phyloP scores from a whole-genome alignment of 495 filamentous ascomycete genomes.

The Penicillium ochrochloron region DNA sequence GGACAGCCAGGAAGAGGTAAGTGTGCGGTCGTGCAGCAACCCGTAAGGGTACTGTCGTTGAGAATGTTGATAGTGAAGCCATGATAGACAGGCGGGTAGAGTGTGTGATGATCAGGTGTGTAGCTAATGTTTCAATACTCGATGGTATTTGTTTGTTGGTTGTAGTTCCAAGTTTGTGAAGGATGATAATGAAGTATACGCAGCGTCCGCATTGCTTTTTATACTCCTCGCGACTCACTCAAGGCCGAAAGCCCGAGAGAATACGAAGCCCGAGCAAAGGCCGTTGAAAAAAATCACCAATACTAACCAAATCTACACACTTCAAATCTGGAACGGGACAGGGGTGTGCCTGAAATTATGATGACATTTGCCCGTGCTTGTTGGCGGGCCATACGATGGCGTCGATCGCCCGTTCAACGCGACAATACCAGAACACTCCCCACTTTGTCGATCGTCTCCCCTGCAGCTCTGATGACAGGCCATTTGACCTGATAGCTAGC shows the following conservation, averaged over 20 bases:
- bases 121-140: not conserved
- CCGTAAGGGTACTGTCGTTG: constrained; percentile 41
- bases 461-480: constrained; percentile 14
- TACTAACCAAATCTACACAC: not conserved
- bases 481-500: constrained; percentile 2
- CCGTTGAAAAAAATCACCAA: not conserved
- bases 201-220: constrained; percentile 6
- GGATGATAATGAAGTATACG: not conserved
- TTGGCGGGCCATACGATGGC: constrained; percentile 16
- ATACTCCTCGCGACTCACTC: not conserved
- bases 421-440: constrained; percentile 5
- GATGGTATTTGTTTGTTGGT: no score
- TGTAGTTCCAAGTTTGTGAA: not conserved
- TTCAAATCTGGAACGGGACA: constrained; percentile 1
- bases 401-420: constrained; percentile 2
- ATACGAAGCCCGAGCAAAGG: constrained; percentile 15
- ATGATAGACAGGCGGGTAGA: not conserved
- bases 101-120: not conserved
- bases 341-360: constrained; percentile 21
- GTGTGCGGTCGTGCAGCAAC: constrained; percentile 34
- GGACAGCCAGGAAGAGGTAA: constrained; percentile 33
- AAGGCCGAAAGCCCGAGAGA: not conserved
- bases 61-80: constrained; percentile 29
- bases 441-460: constrained; percentile 13
- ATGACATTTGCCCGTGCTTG: constrained; percentile 14